A percentile compares a stretch with the other conserved stretches of the same genome.
Conservation (phyloP, 2,329 filamentous ascomycete species). For the Aspergillus puulaauensis region DNA sequence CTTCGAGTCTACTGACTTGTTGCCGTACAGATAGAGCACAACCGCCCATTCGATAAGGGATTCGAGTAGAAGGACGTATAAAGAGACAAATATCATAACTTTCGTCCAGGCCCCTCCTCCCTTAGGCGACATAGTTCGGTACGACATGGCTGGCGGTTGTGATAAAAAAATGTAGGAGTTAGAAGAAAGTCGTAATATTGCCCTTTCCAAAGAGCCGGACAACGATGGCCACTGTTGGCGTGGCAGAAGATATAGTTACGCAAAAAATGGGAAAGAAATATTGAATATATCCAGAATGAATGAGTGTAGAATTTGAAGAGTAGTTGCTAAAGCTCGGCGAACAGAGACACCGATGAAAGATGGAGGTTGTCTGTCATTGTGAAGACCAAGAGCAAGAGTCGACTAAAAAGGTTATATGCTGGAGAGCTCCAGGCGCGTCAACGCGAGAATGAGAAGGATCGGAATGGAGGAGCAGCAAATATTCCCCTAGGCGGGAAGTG, state of each 20-base stretch:
- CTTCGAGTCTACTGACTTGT: constrained; percentile 35
- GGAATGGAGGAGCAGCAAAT: constrained; percentile 20
- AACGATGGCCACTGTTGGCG: neutral
- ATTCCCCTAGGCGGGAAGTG: constrained; percentile 4
- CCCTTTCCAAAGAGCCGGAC: neutral
- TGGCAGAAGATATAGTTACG: neutral
- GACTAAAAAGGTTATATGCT: constrained; percentile 13
- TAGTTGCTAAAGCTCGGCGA: neutral
- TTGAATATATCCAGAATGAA: neutral
- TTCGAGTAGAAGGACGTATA: constrained; percentile 36
- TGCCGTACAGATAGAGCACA: constrained; percentile 36
- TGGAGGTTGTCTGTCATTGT: neutral
- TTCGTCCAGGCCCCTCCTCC: constrained; percentile 36
- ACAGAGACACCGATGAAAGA: neutral
- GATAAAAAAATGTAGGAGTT: neutral
- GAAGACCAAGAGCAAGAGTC: neutral
- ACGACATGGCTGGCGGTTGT: constrained; percentile 9
- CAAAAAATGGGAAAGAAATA: too few species aligned
- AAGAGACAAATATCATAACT: constrained; percentile 35
- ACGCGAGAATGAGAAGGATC: constrained; percentile 17
- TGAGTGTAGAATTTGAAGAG: neutral
- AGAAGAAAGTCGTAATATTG: constrained; percentile 10
- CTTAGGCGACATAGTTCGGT: constrained; percentile 12
- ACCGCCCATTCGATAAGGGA: constrained; percentile 36
- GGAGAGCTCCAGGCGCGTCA: constrained; percentile 18